Conservation (phyloP, 345 rosid species). For the Citrus reticulata region DNA sequence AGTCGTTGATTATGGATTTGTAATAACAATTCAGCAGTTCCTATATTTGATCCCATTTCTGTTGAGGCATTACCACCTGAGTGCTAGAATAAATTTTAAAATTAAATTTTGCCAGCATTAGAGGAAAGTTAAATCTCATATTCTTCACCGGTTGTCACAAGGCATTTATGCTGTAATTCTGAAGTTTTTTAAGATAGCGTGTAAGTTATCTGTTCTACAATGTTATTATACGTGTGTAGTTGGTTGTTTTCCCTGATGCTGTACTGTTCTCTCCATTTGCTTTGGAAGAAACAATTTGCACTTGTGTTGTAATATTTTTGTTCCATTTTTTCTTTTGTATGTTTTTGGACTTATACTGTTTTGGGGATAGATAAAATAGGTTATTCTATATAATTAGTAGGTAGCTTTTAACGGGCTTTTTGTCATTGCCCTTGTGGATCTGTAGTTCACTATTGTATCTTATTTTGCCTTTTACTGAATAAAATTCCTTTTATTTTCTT, state of each 20-base stretch:
- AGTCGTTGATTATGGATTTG: background rate
- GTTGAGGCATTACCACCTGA: background rate
- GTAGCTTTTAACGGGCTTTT: background rate
- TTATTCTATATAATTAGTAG: background rate
- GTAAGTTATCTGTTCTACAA: background rate
- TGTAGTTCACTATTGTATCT: background rate
- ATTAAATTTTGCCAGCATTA: background rate
- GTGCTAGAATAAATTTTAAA: background rate
- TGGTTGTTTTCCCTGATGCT: background rate
- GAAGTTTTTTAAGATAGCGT: background rate
- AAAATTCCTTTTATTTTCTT: background rate
- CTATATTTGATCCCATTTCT: background rate
- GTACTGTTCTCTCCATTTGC: background rate
- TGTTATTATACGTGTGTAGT: background rate
- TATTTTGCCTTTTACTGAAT: too few relatives aligned
- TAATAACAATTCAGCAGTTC: background rate
- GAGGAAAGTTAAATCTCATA: background rate
- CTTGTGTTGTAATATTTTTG: background rate
- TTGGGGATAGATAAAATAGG: background rate
- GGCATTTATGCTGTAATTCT: background rate
- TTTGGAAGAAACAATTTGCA: background rate
- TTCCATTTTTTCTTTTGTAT: background rate
- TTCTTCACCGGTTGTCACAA: background rate
- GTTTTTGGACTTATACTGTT: background rate
- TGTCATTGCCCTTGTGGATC: background rate